Conservation (phyloP, 371 early-diverging fungal species). For the Mycotypha africana region DNA sequence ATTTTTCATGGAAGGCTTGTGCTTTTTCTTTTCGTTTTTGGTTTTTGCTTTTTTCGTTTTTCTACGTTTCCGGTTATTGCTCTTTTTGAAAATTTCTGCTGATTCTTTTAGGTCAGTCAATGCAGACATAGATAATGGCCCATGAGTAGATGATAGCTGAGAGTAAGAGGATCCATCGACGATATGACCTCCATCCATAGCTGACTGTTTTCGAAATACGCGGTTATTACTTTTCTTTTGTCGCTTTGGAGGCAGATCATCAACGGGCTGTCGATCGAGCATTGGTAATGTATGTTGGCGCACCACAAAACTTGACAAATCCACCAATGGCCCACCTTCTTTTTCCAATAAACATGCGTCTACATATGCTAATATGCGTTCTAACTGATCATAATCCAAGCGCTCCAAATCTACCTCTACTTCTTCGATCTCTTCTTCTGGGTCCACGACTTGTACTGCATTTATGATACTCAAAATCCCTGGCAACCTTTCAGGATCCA, state of each 20-base stretch:
- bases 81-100: background rate
- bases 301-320: too few relatives aligned
- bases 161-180: conserved; percentile 6
- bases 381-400: conserved; percentile 14
- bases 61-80: conserved; percentile 4
- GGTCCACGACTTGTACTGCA: conserved; percentile 4
- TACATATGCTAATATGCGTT: conserved; percentile 19
- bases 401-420: conserved; percentile 24
- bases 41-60: background rate
- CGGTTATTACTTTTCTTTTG: background rate
- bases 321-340: conserved; percentile 16
- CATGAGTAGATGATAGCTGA: conserved; percentile 1
- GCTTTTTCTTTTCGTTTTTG: background rate
- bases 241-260: background rate
- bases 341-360: conserved; percentile 21
- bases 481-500: conserved; percentile 20
- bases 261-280: too few relatives aligned
- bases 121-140: conserved; percentile 16
- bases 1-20: conserved; percentile 2
- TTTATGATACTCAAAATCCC: conserved; percentile 22
- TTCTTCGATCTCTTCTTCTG: conserved; percentile 16
- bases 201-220: background rate
- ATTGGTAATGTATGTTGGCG: too few relatives aligned
- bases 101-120: conserved; percentile 7
- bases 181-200: conserved; percentile 4